Evolutionary conservation across 2,329 filamentous ascomycete species (phyloP).

Genomic region (Colletotrichum trifolii): DNA sequence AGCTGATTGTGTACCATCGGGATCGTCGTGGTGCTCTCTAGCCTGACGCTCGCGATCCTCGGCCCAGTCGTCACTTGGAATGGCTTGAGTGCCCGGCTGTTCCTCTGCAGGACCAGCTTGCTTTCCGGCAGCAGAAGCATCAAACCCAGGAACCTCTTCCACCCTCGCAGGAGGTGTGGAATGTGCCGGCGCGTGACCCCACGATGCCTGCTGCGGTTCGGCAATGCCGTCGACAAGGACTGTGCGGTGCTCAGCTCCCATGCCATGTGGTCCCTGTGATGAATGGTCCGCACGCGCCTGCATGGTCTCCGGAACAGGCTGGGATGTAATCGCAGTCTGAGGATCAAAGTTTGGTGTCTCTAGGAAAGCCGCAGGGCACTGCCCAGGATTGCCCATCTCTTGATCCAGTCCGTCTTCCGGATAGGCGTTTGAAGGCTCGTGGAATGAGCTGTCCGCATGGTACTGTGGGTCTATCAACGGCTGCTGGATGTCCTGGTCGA

Average conservation of each 20-base stretch:
- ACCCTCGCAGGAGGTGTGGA: neutral
- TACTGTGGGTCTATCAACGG: constrained; percentile 17
- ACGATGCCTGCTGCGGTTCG: constrained; percentile 31
- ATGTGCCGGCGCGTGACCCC: constrained; percentile 29
- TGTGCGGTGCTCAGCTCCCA: constrained; percentile 9
- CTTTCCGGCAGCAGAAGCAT: neutral
- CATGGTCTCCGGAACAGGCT: constrained; percentile 12
- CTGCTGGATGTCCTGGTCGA: constrained; percentile 16
- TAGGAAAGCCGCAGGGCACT: constrained; percentile 26
- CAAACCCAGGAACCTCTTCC: neutral
- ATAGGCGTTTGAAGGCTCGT: constrained; percentile 18
- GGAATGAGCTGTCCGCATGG: constrained; percentile 7
- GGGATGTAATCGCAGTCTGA: neutral
- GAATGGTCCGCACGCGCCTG: constrained; percentile 6
- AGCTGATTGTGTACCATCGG: constrained; percentile 16
- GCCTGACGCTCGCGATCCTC: constrained; percentile 7
- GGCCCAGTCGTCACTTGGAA: constrained; percentile 11
- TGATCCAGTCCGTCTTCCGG: constrained; percentile 28
- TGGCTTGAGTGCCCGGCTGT: neutral
- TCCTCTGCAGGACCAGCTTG: neutral
- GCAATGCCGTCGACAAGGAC: constrained; percentile 25
- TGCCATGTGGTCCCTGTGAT: constrained; percentile 7
- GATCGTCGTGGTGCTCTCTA: constrained; percentile 3
- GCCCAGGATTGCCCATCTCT: neutral
- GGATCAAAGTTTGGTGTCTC: constrained; percentile 24